phyloP scores from a whole-genome alignment of 495 filamentous ascomycete species.

The Penicillium nucicola region DNA sequence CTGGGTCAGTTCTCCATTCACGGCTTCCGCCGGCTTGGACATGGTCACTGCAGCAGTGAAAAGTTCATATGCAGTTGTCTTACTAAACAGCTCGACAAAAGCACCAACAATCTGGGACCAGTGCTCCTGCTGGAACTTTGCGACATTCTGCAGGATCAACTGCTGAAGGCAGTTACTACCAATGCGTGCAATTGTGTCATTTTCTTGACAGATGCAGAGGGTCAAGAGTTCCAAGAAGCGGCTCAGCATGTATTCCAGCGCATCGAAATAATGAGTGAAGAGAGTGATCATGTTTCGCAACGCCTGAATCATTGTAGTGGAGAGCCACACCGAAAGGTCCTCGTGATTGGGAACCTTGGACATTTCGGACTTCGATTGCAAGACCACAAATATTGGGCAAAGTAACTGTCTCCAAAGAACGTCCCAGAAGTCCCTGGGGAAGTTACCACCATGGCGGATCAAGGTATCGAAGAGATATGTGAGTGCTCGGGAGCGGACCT shows the following conservation, averaged over 20 bases:
- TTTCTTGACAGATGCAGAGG: conserved; percentile 97
- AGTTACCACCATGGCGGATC: conserved; percentile 84
- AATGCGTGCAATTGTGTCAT: conserved; percentile 96
- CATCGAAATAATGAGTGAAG: conserved; percentile 97
- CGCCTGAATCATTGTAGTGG: conserved; percentile 98
- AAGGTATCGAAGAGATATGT: conserved; percentile 95
- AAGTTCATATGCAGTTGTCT: conserved; percentile 89
- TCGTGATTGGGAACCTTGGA: conserved; percentile 89
- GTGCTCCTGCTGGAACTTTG: conserved; percentile 80
- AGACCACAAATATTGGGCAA: conserved; percentile 96
- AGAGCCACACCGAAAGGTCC: conserved; percentile 97
- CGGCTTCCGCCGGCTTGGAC: conserved; percentile 28
- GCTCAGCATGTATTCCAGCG: conserved; percentile 94
- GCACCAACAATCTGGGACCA: conserved; percentile 92
- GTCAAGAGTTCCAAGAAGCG: conserved; percentile 89
- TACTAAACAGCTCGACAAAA: conserved; percentile 92
- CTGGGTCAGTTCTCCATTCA: conserved; percentile 31
- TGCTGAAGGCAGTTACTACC: conserved; percentile 97
- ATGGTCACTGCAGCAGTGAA: conserved; percentile 79
- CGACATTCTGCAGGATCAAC: conserved; percentile 91
- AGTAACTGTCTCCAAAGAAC: conserved; percentile 95
- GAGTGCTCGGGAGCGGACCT: conserved; percentile 84
- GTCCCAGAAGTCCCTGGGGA: conserved; percentile 95
- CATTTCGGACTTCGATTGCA: conserved; percentile 95
- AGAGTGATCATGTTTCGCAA: conserved; percentile 96